Percentiles rank a stretch among this genome's conserved stretches.
phyloP scores from a whole-genome alignment of 2,329 filamentous ascomycete genomes.

The Scytalidium sp. region DNA sequence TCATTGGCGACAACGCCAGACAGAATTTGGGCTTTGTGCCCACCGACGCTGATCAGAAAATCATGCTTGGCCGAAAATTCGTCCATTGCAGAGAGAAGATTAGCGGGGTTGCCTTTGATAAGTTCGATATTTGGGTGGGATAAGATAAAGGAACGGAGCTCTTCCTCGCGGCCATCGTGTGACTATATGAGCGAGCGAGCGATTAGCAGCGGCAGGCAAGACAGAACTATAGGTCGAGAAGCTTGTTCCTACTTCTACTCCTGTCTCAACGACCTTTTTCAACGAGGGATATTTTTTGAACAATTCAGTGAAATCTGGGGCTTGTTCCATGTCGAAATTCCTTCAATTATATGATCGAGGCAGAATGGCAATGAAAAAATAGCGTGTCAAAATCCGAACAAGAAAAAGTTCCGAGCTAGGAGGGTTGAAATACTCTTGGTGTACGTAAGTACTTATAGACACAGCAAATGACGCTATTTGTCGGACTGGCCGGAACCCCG shows the following conservation, averaged over 20 bases:
- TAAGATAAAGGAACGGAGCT: slow-evolving; percentile 68
- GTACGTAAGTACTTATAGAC: not conserved
- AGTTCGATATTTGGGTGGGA: slow-evolving; percentile 56
- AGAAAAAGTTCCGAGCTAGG: not conserved
- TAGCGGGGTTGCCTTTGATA: slow-evolving; percentile 59
- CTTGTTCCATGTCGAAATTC: not conserved
- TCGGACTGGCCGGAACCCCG: too few species aligned
- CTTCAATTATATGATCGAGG: not conserved
- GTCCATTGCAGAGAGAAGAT: slow-evolving; percentile 66
- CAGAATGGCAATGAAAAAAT: not conserved
- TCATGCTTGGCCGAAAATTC: slow-evolving; percentile 61
- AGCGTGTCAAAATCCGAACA: not conserved
- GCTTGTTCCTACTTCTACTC: slow-evolving; percentile 5
- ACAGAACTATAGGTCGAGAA: not conserved
- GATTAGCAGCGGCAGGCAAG: too few species aligned
- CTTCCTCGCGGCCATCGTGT: slow-evolving; percentile 70
- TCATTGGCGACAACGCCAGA: slow-evolving; percentile 62
- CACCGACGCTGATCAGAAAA: slow-evolving; percentile 76
- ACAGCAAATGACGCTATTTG: too few species aligned
- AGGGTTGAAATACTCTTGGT: not conserved
- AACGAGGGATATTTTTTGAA: slow-evolving; percentile 5
- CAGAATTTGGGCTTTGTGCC: slow-evolving; percentile 68
- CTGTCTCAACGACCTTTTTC: slow-evolving; percentile 1
- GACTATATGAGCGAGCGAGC: slow-evolving; percentile 30
- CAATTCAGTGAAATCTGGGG: not conserved